Evolutionary conservation across 495 filamentous ascomycete genomes (phyloP).

Genomic region (Podospora appendiculata): DNA sequence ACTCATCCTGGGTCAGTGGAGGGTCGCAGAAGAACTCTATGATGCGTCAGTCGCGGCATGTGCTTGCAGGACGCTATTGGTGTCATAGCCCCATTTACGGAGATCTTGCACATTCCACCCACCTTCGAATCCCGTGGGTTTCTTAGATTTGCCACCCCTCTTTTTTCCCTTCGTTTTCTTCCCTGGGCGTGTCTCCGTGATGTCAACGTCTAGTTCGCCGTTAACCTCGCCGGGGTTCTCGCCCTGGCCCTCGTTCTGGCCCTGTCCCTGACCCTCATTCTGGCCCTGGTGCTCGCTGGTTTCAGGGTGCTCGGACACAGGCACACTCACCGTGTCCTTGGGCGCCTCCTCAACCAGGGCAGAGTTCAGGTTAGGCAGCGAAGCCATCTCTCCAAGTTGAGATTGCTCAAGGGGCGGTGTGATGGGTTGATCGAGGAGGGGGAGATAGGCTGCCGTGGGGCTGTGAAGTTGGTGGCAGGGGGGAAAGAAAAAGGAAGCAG

Average conservation of each 20-base stretch:
- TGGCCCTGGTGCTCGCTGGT: neutral
- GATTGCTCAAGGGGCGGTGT: neutral
- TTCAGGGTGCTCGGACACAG: too few species aligned
- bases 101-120: conserved; percentile 2
- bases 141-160: conserved; percentile 12
- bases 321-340: neutral
- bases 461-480: conserved; percentile 3
- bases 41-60: neutral
- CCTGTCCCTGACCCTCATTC: neutral
- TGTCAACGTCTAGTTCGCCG: conserved; percentile 1
- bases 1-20: conserved; percentile 63
- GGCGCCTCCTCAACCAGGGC: neutral
- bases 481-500: neutral
- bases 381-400: conserved; percentile 3
- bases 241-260: neutral
- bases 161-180: conserved; percentile 22
- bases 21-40: conserved; percentile 67
- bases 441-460: conserved; percentile 2
- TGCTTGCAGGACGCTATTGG: neutral
- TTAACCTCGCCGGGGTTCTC: neutral
- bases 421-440: neutral
- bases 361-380: neutral
- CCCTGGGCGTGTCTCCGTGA: conserved; percentile 1
- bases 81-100: neutral
- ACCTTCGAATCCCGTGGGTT: conserved; percentile 41